Evolutionary conservation across 192 early-diverging fungal genomes (phyloP), one percentile per base, ranked within the genome.

Genomic region (Entomortierella parvispora): DNA sequence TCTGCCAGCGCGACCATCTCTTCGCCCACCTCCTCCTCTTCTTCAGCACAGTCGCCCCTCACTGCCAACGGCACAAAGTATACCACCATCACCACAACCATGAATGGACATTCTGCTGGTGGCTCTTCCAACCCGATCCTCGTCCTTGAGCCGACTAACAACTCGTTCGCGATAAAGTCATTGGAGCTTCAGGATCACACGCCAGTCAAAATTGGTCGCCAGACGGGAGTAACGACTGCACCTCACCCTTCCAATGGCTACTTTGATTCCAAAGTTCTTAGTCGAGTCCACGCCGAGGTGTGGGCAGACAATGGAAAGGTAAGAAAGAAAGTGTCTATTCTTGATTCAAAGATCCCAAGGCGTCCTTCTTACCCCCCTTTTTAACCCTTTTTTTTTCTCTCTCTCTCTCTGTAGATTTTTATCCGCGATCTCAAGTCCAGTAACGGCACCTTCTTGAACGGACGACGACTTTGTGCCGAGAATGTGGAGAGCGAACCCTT

Each of bases 201-300:
- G 0, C 62, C 80, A 0, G 53, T 91, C 58, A 89, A 86, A 59
- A 89, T 94, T 68, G 93, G 93, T 14, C 69, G 93, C 14, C 92
- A 92, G 58, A 86, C 91, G 0, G 86, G 68, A 37, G 71, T 85
- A 43, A 89, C 89, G 51, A 86, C 87, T 15, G 53, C 66, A 0
- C 92, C 93, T 9, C 82, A 80, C 25, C 65, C 86, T 0, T 58
- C 58, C n/a, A 95, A 95, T 70, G 93, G 93, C 1, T 89, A 90
- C 46, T 95, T 94, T 84, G 93, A 95, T 68, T 88, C 91, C 56
- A 95, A 94, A 74, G 93, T 95, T 8, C 77, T 95, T 25, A 89
- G 86, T 22, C 80, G 93, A 23, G 81, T 80, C 48, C 93, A 95
- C 70, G 93, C 93, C 33, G 90, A 93, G 54, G 74, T 95, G n/a